These are phyloP conservation scores for Paramarasmius palmivorus DNA, from an alignment of 1,284 basidiomycete species.

Conservation along the genomic window DNA sequence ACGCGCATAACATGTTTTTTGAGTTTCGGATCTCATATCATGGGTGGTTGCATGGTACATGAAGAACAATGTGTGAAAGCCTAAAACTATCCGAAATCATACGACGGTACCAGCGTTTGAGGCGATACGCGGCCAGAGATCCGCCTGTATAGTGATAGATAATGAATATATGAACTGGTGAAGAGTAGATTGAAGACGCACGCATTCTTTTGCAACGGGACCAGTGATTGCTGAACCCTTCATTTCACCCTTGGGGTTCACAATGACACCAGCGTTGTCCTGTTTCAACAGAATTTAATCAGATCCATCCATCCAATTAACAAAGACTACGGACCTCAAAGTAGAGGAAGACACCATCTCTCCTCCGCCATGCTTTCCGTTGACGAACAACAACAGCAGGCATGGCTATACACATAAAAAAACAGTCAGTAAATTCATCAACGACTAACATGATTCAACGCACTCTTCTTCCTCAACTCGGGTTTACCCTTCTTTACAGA, in stretches of 20 bases:
- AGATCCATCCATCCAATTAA: constrained; percentile 1
- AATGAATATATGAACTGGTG: not conserved
- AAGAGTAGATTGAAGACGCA: constrained; percentile 39
- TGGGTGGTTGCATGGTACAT: too few relatives aligned
- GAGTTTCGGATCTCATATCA: too few relatives aligned
- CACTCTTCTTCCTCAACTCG: constrained; percentile 99
- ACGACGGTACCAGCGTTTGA: constrained; percentile 99
- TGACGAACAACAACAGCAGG: constrained; percentile 97
- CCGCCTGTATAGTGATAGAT: constrained; percentile 58
- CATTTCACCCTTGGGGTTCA: constrained; percentile 99
- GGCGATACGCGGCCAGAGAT: constrained; percentile 99
- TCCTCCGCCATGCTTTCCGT: constrained; percentile 97
- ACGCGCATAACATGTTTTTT: too few relatives aligned
- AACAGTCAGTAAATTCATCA: constrained; percentile 1
- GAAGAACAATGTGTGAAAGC: too few relatives aligned
- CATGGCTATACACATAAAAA: constrained; percentile 68
- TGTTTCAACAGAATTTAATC: too few relatives aligned
- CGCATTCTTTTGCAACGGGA: constrained; percentile 96
- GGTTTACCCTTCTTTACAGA: constrained; percentile 99
- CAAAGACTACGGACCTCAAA: constrained; percentile 69
- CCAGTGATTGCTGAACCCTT: constrained; percentile 99
- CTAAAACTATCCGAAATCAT: constrained; percentile 25
- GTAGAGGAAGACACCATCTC: constrained; percentile 99
- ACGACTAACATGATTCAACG: constrained; percentile 30
- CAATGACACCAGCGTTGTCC: constrained; percentile 97